A percentile compares a stretch with the other conserved stretches of the same genome.
Conservation (phyloP, 352 stramenopile species). For the Phytophthora tubulina region DNA sequence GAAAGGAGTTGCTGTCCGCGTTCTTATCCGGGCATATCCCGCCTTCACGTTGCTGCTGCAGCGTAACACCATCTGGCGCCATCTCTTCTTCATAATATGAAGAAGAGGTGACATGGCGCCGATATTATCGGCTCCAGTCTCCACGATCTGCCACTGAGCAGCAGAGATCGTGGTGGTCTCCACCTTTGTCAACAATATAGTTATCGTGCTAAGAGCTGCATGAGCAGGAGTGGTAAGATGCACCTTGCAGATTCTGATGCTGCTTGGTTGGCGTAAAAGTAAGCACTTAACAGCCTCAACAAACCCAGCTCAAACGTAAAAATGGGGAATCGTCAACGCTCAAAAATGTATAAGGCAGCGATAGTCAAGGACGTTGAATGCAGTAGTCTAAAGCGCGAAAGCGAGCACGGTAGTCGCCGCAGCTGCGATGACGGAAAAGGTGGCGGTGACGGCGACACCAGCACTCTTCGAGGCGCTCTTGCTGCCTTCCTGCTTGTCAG, state of each 20-base stretch:
- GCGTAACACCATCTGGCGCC: conserved; percentile 21
- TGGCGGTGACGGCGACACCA: conserved; percentile 14
- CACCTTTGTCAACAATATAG: not conserved
- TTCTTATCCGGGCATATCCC: conserved; percentile 27
- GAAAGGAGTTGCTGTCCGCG: conserved; percentile 15
- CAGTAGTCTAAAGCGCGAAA: conserved; percentile 35
- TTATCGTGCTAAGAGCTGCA: not conserved
- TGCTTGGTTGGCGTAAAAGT: not conserved
- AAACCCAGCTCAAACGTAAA: conserved; percentile 7
- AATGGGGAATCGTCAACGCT: conserved; percentile 15
- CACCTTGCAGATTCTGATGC: conserved; percentile 1
- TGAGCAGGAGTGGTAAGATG: not conserved
- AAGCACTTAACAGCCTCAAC: not conserved
- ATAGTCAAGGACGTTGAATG: conserved; percentile 16
- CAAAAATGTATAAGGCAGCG: conserved; percentile 36
- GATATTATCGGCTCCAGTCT: not conserved
- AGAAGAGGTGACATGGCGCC: not conserved
- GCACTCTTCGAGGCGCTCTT: conserved; percentile 24
- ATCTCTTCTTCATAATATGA: conserved; percentile 20
- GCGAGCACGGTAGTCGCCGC: conserved; percentile 25
- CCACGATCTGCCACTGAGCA: conserved; percentile 6
- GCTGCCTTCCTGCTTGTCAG: conserved; percentile 18
- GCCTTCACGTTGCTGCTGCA: conserved; percentile 14
- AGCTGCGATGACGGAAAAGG: conserved; percentile 24
- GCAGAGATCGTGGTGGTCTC: not conserved